These are phyloP conservation scores for Adansonia gregorii DNA, from an alignment of 441 rosid species.

Conservation along the genomic window DNA sequence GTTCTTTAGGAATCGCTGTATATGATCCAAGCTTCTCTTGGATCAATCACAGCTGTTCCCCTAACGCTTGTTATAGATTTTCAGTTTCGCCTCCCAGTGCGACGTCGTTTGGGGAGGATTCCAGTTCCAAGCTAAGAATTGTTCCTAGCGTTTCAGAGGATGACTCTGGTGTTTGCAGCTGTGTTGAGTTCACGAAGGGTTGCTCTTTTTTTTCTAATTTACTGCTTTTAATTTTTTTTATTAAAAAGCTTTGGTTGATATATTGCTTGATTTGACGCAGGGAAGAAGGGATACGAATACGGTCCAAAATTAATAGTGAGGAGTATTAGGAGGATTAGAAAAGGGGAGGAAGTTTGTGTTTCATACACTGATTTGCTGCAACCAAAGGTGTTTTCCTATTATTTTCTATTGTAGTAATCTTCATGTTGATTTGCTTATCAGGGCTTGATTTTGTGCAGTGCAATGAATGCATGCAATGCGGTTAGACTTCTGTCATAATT, in stretches of 20 bases:
- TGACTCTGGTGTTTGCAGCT: slow-evolving; percentile 28
- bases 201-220: neutral
- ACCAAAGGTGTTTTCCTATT: slow-evolving; percentile 54
- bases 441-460: neutral
- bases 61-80: slow-evolving; percentile 75
- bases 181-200: slow-evolving; percentile 40
- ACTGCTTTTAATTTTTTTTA: neutral
- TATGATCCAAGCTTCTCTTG: slow-evolving; percentile 68
- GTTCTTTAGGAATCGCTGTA: slow-evolving; percentile 62
- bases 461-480: neutral
- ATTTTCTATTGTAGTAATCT: neutral
- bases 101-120: slow-evolving; percentile 15
- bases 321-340: slow-evolving; percentile 62
- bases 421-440: neutral
- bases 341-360: slow-evolving; percentile 64
- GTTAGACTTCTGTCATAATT: neutral
- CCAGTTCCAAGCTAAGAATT: slow-evolving; percentile 25
- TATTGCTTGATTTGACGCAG: slow-evolving; percentile 20
- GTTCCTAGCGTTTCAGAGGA: slow-evolving; percentile 36
- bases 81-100: slow-evolving; percentile 35
- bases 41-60: slow-evolving; percentile 89
- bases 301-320: slow-evolving; percentile 65
- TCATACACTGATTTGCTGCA: slow-evolving; percentile 79
- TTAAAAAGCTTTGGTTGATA: too few species aligned
- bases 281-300: slow-evolving; percentile 27